Evolutionary conservation across 352 stramenopile genomes (phyloP).

Genomic region (Pythium guiyangense): DNA sequence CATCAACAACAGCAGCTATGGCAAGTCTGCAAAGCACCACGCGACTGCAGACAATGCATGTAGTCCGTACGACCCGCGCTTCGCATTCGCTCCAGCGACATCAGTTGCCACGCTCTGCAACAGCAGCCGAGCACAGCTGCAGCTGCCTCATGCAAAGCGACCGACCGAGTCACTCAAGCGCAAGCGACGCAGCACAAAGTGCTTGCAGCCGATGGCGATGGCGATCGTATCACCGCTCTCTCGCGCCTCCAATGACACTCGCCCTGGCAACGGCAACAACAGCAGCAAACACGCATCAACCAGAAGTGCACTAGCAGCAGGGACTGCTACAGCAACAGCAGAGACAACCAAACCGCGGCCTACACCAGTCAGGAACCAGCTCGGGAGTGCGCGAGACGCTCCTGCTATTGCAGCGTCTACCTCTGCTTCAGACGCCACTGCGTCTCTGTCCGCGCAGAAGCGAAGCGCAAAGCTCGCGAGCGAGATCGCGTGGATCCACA

Average conservation of each 20-base stretch:
- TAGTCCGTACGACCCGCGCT: constrained; percentile 13
- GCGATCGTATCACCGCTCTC: neutral
- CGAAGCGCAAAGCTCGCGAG: constrained; percentile 17
- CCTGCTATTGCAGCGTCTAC: neutral
- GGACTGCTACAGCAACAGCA: neutral
- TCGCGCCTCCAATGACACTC: neutral
- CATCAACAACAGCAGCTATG: neutral
- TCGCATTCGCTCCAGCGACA: neutral
- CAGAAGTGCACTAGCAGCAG: neutral
- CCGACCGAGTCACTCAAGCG: neutral
- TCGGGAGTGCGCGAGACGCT: neutral
- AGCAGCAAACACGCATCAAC: neutral
- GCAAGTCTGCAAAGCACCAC: neutral
- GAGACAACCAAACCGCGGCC: neutral
- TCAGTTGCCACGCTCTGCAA: neutral
- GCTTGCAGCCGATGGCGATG: neutral
- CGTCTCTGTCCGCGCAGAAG: neutral
- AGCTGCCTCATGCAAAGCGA: neutral
- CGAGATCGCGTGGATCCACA: constrained; percentile 63
- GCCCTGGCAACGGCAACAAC: neutral
- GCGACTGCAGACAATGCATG: neutral
- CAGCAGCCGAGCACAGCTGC: neutral
- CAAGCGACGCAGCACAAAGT: constrained; percentile 8
- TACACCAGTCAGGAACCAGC: neutral
- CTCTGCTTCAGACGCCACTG: neutral